phyloP scores from a whole-genome alignment of 768 basidiomycete genomes.

The Boletus pseudo-olivaceus region DNA sequence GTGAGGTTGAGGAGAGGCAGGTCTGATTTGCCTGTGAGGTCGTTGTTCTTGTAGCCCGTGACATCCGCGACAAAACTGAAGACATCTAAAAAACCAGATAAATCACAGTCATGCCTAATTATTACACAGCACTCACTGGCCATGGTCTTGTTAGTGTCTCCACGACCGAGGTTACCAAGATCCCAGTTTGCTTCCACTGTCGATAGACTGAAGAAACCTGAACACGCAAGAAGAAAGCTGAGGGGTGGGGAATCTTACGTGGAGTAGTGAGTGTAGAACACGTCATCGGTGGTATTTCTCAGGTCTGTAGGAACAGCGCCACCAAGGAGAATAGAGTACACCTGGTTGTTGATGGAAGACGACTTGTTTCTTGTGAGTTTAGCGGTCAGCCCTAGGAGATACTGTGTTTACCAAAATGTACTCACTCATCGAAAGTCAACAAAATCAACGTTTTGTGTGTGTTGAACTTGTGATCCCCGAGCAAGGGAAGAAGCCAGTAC shows the following conservation, averaged over 20 bases:
- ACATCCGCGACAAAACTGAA: slow-evolving; percentile 23
- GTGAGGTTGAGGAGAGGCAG: slow-evolving; percentile 32
- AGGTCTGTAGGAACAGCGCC: slow-evolving; percentile 41
- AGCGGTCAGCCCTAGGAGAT: not conserved
- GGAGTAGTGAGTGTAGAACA: slow-evolving; percentile 56
- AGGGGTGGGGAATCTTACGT: slow-evolving; percentile 11
- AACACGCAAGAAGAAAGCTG: not conserved
- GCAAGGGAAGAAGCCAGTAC: slow-evolving; percentile 51
- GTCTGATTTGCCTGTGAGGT: slow-evolving; percentile 19
- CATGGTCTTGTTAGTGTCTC: slow-evolving; percentile 45
- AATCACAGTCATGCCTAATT: not conserved
- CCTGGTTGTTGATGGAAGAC: slow-evolving; percentile 40
- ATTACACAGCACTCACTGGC: slow-evolving; percentile 5
- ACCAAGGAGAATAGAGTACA: slow-evolving; percentile 41
- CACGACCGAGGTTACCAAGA: slow-evolving; percentile 40
- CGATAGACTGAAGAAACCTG: slow-evolving; percentile 32
- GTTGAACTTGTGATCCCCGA: slow-evolving; percentile 48
- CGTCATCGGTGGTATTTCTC: slow-evolving; percentile 42
- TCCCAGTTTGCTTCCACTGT: slow-evolving; percentile 62
- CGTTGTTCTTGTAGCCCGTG: slow-evolving; percentile 44
- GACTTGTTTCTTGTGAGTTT: slow-evolving; percentile 19
- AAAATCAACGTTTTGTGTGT: slow-evolving; percentile 51
- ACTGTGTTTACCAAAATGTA: slow-evolving; percentile 5
- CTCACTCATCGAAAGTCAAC: slow-evolving; percentile 52
- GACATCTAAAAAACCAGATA: slow-evolving; percentile 36